Base-by-base conservation (phyloP, 1,284 basidiomycete species). In the Caloboletus firmus region DNA sequence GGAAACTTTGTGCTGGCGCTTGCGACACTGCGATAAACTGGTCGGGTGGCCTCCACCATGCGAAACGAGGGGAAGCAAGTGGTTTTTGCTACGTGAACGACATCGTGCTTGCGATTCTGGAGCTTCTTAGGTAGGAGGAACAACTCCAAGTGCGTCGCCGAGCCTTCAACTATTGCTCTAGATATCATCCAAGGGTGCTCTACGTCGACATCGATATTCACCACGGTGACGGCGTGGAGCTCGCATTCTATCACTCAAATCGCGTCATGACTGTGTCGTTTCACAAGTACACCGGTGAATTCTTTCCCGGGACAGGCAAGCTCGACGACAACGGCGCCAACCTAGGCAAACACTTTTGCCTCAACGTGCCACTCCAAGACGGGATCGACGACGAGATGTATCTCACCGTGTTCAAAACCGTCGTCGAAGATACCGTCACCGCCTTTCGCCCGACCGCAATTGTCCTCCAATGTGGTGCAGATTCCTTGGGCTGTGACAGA, bases 161-260 rank as follows among this genome's bases (percentile, higher is more conserved):
- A 3, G 7, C 7, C 7, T 43, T 57, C 15, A 61, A 44, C 34
- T 1, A 18, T 28, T 31, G 17, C 22, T 42, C 46, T 55, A 95
- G 93, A 66, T 87, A 88, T 68, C 89, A 94, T 63, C 89, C 95
- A 10, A 85, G 95, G 28, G 95, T 98, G 6, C 79, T 98, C 7
- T 97, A 98, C 70, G 93, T 98, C 62, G 95, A 98, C 73, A 98
- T 98, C 59, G 95, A 98, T 68, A 97, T 98, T 55, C 95, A 98
- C 70, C 95, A 98, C 66, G 95, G 95, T 20, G 95, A 98, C 64
- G 95, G 95, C 26, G 95, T 98, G 7, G 95, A 98, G 69, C 89
- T 95, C 60, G 97, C 97, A 0, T 99, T 99, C 73, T 99, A 98
- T 74, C 90, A 95, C 63, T 93, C 94, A 35, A 96, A 99, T 65